Conservation (phyloP, 768 basidiomycete species). For the Baorangia bicolor region DNA sequence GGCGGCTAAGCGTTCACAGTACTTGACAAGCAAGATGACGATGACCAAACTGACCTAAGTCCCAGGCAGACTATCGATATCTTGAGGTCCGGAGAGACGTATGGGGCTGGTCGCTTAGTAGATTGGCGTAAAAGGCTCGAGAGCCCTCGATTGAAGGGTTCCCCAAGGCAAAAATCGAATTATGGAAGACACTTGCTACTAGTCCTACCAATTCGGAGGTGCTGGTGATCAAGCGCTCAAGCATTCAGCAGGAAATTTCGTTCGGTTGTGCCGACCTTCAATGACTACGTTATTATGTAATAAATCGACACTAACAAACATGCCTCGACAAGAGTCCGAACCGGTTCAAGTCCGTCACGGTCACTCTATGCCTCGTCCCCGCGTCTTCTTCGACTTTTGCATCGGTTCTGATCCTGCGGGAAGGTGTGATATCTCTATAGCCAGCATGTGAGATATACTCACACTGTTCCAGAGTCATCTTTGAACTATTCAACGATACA, state of each 20-base stretch:
- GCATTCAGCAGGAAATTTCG: not conserved
- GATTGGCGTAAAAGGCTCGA: not conserved
- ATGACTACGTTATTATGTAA: slow-evolving; percentile 16
- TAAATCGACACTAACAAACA: not conserved
- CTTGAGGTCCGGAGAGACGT: not conserved
- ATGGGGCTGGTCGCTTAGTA: not conserved
- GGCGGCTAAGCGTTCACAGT: slow-evolving; percentile 4
- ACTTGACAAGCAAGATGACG: not conserved
- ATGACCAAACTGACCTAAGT: slow-evolving; percentile 3
- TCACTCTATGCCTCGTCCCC: slow-evolving; percentile 51
- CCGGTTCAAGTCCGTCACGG: not conserved
- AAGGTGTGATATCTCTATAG: slow-evolving; percentile 40
- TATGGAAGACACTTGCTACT: not conserved
- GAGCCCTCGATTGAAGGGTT: not conserved
- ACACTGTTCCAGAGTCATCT: slow-evolving; percentile 51
- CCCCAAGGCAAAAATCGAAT: not conserved
- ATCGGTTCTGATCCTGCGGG: slow-evolving; percentile 50
- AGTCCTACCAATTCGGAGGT: not conserved
- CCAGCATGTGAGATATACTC: slow-evolving; percentile 4
- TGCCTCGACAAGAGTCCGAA: not conserved
- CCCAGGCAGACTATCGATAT: not conserved
- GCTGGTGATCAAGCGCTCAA: no score
- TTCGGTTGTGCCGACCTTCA: not conserved
- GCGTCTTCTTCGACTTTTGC: slow-evolving; percentile 70
- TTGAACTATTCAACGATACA: slow-evolving; percentile 73